Percentiles rank a stretch among this genome's conserved stretches.
Evolutionary conservation across 371 early-diverging fungal species (phyloP).

Genomic region (Mortierella sp.): DNA sequence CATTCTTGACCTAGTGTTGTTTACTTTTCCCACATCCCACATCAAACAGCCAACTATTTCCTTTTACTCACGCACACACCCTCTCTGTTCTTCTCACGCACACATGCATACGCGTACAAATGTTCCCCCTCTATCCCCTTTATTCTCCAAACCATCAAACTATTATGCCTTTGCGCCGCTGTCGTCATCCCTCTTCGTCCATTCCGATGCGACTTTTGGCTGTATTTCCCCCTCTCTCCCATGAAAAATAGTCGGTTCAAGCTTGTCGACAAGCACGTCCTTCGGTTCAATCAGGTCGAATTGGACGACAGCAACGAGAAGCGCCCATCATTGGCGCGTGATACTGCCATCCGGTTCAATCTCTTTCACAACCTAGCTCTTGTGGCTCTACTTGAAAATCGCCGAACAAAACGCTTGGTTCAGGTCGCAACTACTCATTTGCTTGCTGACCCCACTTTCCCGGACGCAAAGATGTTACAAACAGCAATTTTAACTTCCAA

Average conservation of each 20-base stretch:
- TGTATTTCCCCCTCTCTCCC: not conserved
- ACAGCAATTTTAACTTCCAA: constrained; percentile 93
- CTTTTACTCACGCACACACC: constrained; percentile 34
- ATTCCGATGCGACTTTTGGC: not conserved
- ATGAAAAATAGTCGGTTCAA: constrained; percentile 65
- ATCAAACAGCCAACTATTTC: no score
- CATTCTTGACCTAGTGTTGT: no score
- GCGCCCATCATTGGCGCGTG: constrained; percentile 68
- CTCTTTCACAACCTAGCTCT: constrained; percentile 97
- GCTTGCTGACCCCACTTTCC: constrained; percentile 90
- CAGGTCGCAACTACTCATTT: constrained; percentile 93
- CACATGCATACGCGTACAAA: not conserved
- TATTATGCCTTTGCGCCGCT: not conserved
- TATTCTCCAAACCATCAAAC: no score
- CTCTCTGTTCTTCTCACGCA: constrained; percentile 3
- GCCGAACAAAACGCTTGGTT: constrained; percentile 70
- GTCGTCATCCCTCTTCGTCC: not conserved
- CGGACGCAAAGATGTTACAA: constrained; percentile 98
- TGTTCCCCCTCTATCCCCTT: not conserved
- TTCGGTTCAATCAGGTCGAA: constrained; percentile 94
- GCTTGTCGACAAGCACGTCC: constrained; percentile 75
- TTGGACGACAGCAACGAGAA: constrained; percentile 79
- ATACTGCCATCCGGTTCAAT: constrained; percentile 92
- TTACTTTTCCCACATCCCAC: no score
- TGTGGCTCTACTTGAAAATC: constrained; percentile 82